phyloP scores from a whole-genome alignment of 2,329 filamentous ascomycete species.

The Cryoendolithus antarcticus region DNA sequence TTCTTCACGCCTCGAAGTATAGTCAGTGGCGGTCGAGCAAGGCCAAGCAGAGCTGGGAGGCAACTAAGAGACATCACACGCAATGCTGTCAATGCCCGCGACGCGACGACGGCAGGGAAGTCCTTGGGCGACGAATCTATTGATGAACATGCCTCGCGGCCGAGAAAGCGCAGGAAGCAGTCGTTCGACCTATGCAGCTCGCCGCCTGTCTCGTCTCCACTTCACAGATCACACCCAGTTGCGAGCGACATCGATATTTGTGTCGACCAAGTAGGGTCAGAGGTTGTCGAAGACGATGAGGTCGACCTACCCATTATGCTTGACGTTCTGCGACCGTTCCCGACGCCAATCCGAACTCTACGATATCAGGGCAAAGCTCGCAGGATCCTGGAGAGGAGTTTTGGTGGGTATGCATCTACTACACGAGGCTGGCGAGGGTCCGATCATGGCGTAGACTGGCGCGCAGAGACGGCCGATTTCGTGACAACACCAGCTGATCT shows the following conservation, averaged over 20 bases:
- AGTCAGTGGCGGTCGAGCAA: conserved; percentile 16
- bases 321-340: conserved; percentile 29
- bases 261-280: conserved; percentile 10
- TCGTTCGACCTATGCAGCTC: conserved; percentile 30
- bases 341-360: conserved; percentile 28
- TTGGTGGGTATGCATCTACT: conserved; percentile 30
- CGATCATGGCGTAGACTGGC: conserved; percentile 40
- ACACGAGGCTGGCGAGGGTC: conserved; percentile 26
- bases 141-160: neutral
- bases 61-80: conserved; percentile 39
- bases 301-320: conserved; percentile 28
- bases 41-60: conserved; percentile 28
- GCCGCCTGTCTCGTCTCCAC: conserved; percentile 37
- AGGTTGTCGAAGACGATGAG: conserved; percentile 16
- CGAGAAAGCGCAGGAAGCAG: conserved; percentile 16
- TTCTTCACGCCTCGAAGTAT: conserved; percentile 37
- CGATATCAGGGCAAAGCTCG: conserved; percentile 22
- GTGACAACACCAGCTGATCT: conserved; percentile 44
- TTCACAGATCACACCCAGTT: conserved; percentile 25
- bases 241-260: conserved; percentile 9
- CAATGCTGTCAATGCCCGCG: conserved; percentile 29
- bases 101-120: neutral
- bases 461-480: conserved; percentile 47
- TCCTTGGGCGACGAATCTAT: conserved; percentile 8
- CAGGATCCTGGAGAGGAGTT: conserved; percentile 33